A percentile compares a stretch with the other conserved stretches of the same genome.
These are phyloP conservation scores for Trypanosoma scelopori DNA, from an alignment of 208 protist genomes.

Conservation along the genomic window DNA sequence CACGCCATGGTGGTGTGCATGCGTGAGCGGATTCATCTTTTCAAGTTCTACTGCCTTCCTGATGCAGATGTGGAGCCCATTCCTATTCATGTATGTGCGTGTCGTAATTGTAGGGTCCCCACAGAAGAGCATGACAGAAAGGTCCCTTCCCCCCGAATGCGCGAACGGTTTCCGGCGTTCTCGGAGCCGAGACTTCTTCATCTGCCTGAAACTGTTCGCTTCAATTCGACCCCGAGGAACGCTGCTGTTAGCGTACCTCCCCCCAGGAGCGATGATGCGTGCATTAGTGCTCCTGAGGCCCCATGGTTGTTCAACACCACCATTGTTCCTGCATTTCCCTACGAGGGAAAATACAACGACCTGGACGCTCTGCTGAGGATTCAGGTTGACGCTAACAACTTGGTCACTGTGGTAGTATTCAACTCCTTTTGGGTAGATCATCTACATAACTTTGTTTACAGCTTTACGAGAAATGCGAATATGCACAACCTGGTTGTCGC, in stretches of 20 bases:
- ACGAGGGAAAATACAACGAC: conserved; percentile 33
- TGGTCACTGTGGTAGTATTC: conserved; percentile 35
- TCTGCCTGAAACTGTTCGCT: neutral
- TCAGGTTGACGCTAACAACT: conserved; percentile 16
- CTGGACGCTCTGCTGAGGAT: conserved; percentile 20
- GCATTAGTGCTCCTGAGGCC: conserved; percentile 22
- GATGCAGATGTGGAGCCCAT: conserved; percentile 5
- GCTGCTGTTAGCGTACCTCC: too few species aligned
- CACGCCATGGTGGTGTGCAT: conserved; percentile 34
- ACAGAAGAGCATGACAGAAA: neutral
- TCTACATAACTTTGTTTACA: conserved; percentile 39
- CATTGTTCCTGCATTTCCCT: conserved; percentile 18
- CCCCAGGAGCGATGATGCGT: neutral
- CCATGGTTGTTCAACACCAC: conserved; percentile 30
- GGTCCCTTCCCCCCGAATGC: neutral
- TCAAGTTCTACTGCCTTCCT: conserved; percentile 21
- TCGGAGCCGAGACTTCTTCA: conserved; percentile 9
- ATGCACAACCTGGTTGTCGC: conserved; percentile 32
- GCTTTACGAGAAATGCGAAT: conserved; percentile 23
- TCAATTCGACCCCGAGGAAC: neutral
- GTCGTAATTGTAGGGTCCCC: conserved; percentile 27
- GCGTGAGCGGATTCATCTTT: conserved; percentile 35
- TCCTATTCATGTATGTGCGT: conserved; percentile 30
- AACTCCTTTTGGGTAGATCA: conserved; percentile 39
- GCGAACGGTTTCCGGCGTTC: neutral